Evolutionary conservation across 176 grass and related monocot genomes (phyloP).

Genomic region (maize (Zea mays)): DNA sequence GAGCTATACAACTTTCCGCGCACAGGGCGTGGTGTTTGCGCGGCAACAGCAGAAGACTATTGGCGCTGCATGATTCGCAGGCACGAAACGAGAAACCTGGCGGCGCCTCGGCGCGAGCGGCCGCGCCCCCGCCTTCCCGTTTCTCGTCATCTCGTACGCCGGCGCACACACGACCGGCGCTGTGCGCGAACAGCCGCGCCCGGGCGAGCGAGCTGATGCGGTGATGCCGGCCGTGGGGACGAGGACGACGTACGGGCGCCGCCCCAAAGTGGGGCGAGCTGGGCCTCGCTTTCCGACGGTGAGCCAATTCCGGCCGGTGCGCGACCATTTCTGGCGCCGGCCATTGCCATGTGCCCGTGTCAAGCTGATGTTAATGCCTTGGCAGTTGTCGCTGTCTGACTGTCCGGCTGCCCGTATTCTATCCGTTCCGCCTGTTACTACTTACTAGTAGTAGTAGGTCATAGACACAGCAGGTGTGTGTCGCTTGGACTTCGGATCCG

Average conservation of each 20-base stretch:
- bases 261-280: neutral
- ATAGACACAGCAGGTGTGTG: neutral
- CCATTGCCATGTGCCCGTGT: conserved; percentile 43
- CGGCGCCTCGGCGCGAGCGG: conserved; percentile 35
- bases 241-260: neutral
- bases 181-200: conserved; percentile 42
- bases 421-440: conserved; percentile 11
- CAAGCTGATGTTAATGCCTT: conserved; percentile 31
- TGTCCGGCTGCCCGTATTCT: neutral
- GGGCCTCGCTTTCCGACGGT: conserved; percentile 39
- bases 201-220: too few relatives aligned
- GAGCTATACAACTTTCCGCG: conserved; percentile 37
- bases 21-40: conserved; percentile 20
- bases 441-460: too few relatives aligned
- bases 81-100: conserved; percentile 38
- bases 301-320: conserved; percentile 22
- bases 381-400: conserved; percentile 11
- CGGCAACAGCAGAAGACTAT: conserved; percentile 27
- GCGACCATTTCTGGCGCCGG: conserved; percentile 25
- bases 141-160: conserved; percentile 31
- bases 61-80: neutral
- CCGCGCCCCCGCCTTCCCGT: conserved; percentile 1
- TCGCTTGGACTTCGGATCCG: conserved; percentile 7
- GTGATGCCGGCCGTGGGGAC: neutral
- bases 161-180: conserved; percentile 23